Conservation (phyloP, 2,329 filamentous ascomycete genomes). For the Xylariaceae sp. region DNA sequence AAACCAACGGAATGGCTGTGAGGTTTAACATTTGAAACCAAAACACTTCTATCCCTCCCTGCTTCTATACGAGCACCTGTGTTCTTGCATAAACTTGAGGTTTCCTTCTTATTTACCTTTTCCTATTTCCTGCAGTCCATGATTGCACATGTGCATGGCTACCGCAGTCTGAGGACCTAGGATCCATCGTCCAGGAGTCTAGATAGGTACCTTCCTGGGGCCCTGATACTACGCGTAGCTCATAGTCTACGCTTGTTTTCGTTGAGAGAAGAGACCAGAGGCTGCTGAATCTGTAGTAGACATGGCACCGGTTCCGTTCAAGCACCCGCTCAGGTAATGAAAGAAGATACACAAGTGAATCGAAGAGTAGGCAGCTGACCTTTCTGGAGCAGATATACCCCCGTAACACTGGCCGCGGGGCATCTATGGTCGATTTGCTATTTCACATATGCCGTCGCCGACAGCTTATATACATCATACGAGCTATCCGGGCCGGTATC, state of each 20-base stretch:
- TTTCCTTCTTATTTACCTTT: no score
- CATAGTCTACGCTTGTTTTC: not conserved
- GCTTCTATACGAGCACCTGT: no score
- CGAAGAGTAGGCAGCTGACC: not conserved
- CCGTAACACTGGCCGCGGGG: slow-evolving; percentile 26
- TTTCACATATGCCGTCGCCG: slow-evolving; percentile 29
- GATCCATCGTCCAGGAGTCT: no score
- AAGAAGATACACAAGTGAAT: not conserved
- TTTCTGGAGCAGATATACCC: slow-evolving; percentile 27
- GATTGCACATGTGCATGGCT: no score
- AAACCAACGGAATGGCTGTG: not conserved
- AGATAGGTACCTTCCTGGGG: not conserved
- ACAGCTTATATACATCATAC: slow-evolving; percentile 33
- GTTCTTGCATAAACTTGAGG: no score
- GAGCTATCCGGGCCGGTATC: slow-evolving; percentile 32
- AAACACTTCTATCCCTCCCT: not conserved
- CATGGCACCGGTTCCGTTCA: slow-evolving; percentile 29
- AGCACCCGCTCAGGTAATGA: slow-evolving; percentile 25
- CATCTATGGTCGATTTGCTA: slow-evolving; percentile 29
- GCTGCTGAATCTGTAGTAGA: not conserved
- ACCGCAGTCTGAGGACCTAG: no score
- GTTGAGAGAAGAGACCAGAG: not conserved
- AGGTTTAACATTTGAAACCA: not conserved
- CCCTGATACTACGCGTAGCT: not conserved
- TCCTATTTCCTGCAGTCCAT: no score